Evolutionary conservation across 1,284 basidiomycete species (phyloP).

Genomic region (Apiotrichum gamsii): DNA sequence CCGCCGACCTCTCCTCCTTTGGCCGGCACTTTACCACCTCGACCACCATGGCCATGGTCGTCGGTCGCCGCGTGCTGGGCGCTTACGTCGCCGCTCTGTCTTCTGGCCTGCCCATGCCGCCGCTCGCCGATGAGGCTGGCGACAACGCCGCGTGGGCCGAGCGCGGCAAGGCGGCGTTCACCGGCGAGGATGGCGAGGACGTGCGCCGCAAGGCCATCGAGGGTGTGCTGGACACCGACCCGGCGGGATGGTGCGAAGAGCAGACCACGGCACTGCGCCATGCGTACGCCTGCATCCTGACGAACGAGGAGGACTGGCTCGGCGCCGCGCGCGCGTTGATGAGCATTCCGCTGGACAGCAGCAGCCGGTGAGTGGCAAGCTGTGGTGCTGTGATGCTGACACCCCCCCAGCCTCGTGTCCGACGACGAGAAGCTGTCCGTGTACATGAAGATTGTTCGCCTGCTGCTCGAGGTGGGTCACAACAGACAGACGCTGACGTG

Average conservation of each 20-base stretch:
- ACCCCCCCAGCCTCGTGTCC: conserved; percentile 60
- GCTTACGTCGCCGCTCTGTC: conserved; percentile 32
- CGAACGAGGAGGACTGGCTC: conserved; percentile 84
- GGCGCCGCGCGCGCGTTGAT: conserved; percentile 85
- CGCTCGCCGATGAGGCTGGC: conserved; percentile 12
- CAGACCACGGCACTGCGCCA: conserved; percentile 82
- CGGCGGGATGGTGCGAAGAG: conserved; percentile 73
- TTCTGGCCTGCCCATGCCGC: conserved; percentile 16
- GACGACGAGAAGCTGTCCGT: conserved; percentile 83
- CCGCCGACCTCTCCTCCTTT: conserved; percentile 47
- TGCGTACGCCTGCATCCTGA: conserved; percentile 80
- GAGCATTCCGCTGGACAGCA: conserved; percentile 84
- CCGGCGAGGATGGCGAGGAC: conserved; percentile 21
- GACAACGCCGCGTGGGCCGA: conserved; percentile 24
- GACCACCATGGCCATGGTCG: conserved; percentile 36
- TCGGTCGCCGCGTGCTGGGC: conserved; percentile 39
- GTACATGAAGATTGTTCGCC: conserved; percentile 87
- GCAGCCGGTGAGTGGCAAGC: conserved; percentile 61
- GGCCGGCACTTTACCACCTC: conserved; percentile 39
- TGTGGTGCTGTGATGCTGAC: no score
- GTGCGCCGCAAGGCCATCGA: conserved; percentile 34
- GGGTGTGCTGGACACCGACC: conserved; percentile 46
- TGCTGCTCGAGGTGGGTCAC: conserved; percentile 74
- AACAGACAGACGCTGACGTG: not conserved
- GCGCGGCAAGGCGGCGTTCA: conserved; percentile 26